phyloP scores from a whole-genome alignment of 441 rosid species.

The Aleurites moluccanus region DNA sequence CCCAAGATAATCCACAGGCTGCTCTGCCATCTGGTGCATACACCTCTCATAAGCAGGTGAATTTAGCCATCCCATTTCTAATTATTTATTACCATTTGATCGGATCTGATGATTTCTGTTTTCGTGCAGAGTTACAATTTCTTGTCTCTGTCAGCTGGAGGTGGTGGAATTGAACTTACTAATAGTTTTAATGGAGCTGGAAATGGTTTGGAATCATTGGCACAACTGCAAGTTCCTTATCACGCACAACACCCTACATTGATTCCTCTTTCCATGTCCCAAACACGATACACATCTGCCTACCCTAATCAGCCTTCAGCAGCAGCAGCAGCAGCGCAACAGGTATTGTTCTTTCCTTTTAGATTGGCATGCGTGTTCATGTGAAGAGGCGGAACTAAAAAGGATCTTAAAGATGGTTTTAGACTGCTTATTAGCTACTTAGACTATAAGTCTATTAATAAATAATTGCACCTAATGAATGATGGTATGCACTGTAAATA shows the following conservation, averaged over 20 bases:
- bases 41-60: constrained; percentile 50
- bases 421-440: not conserved
- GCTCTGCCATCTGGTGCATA: constrained; percentile 27
- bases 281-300: constrained; percentile 32
- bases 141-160: constrained; percentile 57
- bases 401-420: not conserved
- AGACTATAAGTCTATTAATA: not conserved
- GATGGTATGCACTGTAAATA: not conserved
- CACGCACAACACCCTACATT: constrained; percentile 42
- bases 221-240: constrained; percentile 43
- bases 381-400: not conserved
- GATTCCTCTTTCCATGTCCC: constrained; percentile 35
- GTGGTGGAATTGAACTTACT: constrained; percentile 28
- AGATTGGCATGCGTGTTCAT: not conserved
- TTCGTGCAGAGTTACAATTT: constrained; percentile 62
- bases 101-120: constrained; percentile 22
- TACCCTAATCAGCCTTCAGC: constrained; percentile 44
- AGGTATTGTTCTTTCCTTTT: constrained; percentile 41
- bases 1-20: constrained; percentile 32
- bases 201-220: constrained; percentile 31
- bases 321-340: constrained; percentile 44
- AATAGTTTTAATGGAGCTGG: constrained; percentile 24
- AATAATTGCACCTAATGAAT: not conserved
- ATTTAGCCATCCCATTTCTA: constrained; percentile 3
- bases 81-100: constrained; percentile 11